Evolutionary conservation across 129 eudicot species (phyloP), one percentile per base, ranked within the genome.

Genomic region (Pittosporum tobira): DNA sequence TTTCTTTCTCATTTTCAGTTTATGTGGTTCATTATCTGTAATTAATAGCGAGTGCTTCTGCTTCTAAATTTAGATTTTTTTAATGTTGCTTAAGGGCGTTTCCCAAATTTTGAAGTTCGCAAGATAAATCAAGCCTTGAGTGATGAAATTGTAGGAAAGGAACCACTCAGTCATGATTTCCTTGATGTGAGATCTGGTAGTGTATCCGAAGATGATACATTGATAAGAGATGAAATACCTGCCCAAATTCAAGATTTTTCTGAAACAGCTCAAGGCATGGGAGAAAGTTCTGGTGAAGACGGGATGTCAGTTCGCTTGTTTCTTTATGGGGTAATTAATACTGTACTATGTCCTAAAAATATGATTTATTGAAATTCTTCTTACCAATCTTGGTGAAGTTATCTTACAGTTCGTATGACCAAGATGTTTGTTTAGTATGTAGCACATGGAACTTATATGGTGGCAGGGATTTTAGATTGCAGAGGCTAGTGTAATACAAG

Each of bases 271-370:
- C 74, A 44, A 64, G 60, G 51, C 40, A 58, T 38, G 43, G 65
- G 62, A 63, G 79, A 71, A 13, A 64, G 42, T 54, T 67, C 68
- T 38, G 59, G 28, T 24, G 60, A 65, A 57, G 80, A 78, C 50
- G 82, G 60, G 69, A 71, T 69, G 34, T 45, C 79, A 36, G 63
- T 83, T 61, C 71, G 77, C 24, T 43, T 91, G 59, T 91, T 83
- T 72, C 85, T 91, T 25, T 91, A 86, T 71, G 98, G 98, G 77
- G 98, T 91, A 81, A 36, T 59, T 51, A 25, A 37, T 40, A 51
- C 37, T 63, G 15, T 54, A 48, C 57, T 44, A 30, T 62, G 45
- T 19, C 61, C n/a, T 56, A 3, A 36, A 5, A 54, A 56, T 13
- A 56, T 30, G 8, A n/a, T 31, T 20, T 56, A 10, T 16, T n/a